Conservation (phyloP, 2,329 filamentous ascomycete species). For the Cordyceps pruinosa region DNA sequence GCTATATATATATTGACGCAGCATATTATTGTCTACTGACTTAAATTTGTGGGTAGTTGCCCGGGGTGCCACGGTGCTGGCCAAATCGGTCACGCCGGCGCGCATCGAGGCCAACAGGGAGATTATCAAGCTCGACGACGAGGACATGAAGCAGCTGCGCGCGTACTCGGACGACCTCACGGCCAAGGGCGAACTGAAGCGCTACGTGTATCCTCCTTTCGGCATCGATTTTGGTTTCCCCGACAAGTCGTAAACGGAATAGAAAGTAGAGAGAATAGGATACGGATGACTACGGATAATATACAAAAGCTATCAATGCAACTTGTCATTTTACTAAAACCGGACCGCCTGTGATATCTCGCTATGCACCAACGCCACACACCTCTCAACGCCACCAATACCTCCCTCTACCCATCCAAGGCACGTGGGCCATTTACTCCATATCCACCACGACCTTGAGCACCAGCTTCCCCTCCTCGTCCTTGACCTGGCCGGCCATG, state of each 20-base stretch:
- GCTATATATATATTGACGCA: too few relatives aligned
- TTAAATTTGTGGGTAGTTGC: constrained; percentile 47
- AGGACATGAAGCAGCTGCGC: constrained; percentile 54
- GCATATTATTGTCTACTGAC: too few relatives aligned
- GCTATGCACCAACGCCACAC: neutral
- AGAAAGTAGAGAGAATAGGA: neutral
- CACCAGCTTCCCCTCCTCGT: constrained; percentile 62
- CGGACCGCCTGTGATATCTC: neutral
- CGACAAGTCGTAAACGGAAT: constrained; percentile 44
- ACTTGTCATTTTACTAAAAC: neutral
- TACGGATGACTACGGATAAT: neutral
- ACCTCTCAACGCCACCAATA: neutral
- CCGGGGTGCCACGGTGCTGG: constrained; percentile 61
- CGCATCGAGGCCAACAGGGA: constrained; percentile 66
- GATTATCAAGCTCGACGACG: constrained; percentile 56
- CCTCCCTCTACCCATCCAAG: neutral
- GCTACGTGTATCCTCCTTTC: constrained; percentile 64
- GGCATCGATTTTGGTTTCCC: constrained; percentile 64
- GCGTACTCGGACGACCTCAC: constrained; percentile 47
- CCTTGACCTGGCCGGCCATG: constrained; percentile 64
- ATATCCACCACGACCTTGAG: constrained; percentile 64
- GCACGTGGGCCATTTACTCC: constrained; percentile 13
- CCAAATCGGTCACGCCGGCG: constrained; percentile 63
- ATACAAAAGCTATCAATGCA: neutral
- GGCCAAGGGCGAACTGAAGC: constrained; percentile 45